Percentiles rank a stretch among this genome's conserved stretches.
Evolutionary conservation across 163 green algal species (phyloP).

Genomic region (Scenedesmus sp.): DNA sequence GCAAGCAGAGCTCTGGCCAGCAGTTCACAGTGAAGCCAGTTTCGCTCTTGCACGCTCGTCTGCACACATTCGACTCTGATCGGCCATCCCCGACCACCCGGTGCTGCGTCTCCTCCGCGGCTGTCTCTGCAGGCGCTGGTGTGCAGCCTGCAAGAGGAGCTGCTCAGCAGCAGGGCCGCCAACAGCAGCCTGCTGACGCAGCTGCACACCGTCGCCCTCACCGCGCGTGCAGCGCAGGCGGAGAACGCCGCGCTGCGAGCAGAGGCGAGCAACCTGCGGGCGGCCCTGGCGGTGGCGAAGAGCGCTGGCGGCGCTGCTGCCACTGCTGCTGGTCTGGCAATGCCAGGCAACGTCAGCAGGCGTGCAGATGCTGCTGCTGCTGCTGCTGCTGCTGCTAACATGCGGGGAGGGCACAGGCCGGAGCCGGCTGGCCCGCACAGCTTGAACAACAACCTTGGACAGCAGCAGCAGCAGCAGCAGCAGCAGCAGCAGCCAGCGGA

Average conservation of each 20-base stretch:
- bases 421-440: not conserved
- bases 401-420: not conserved
- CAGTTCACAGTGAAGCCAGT: no score
- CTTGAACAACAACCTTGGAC: not conserved
- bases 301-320: not conserved
- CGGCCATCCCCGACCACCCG: no score
- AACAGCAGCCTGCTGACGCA: conserved; percentile 14
- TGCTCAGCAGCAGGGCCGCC: conserved; percentile 8
- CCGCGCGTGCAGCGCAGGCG: conserved; percentile 24
- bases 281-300: conserved; percentile 34
- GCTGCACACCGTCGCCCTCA: not conserved
- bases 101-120: not conserved
- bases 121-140: conserved; percentile 9
- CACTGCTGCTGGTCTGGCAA: not conserved
- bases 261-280: conserved; percentile 13
- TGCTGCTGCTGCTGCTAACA: not conserved
- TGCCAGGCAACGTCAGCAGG: not conserved
- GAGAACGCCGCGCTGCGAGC: conserved; percentile 20
- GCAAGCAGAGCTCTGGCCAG: no score
- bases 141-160: conserved; percentile 18
- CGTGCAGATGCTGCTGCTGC: not conserved
- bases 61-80: no score
- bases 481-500: conserved; percentile 2
- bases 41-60: no score
- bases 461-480: not conserved